Base-by-base conservation (phyloP, 345 rosid genomes). In the Arabidopsis arenosa region DNA sequence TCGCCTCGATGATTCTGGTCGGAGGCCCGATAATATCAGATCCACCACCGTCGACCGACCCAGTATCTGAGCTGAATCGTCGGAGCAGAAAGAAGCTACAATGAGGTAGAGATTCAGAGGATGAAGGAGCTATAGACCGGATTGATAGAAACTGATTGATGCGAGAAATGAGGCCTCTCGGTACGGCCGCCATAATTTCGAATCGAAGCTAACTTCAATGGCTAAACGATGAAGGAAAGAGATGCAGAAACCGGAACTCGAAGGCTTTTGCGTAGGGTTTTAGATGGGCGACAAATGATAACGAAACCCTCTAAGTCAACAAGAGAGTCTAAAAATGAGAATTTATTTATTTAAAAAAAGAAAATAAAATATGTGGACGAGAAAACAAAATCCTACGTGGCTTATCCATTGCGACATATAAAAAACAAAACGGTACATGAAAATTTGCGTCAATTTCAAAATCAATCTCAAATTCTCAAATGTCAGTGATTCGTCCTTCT, bases 151-250 rank as follows among this genome's bases (percentile, higher is more conserved):
- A 77, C 15, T 77, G 82, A 57, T 71, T 84, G 84, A 92, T 73
- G 45, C 87, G 87, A 77, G 85, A 84, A 81, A 87, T 35, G 81
- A 93, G 76, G 83, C 91, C 93, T 86, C 92, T 85, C 72, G 88
- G 79, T 74, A 86, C 55, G 83, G 86, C 84, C 77, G 89, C 78
- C 91, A 89, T 90, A 78, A 14, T 75, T 73, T 30, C 9, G 51
- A 45, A 70, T 79, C 75, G 69, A 63, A 75, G 63, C 72, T 49
- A 45, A 54, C 18, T 78, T 72, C 69, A 66, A 66, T 66, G 73
- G 77, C 56, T 62, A 59, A 17, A 61, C 28, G 77, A 70, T 37
- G 65, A 59, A 23, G 73, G 68, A 39, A 40, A 30, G 47, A 48
- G 71, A 17, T 39, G 68, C 66, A 30, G 52, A 58, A 59, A 66